Evolutionary conservation across 163 green algal genomes (phyloP), one percentile per base, ranked within the genome.

Genomic region (Chlamydomonas reinhardtii): DNA sequence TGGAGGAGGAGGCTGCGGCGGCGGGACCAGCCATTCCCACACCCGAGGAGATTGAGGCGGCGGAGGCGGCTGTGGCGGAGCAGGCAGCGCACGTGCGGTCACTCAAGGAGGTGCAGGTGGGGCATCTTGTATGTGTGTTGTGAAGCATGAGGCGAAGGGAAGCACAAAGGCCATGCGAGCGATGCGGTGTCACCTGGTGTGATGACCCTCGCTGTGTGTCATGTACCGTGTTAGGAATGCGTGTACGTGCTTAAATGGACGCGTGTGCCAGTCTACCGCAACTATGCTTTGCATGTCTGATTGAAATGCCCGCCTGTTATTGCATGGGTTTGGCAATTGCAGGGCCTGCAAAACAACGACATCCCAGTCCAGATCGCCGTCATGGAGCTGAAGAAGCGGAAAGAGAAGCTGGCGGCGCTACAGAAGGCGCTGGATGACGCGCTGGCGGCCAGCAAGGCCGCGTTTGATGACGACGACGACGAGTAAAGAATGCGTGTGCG

Each of bases 81-180:
- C 89, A 92, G 77, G 90, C 76, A 27, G 83, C 84, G 59, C 48
- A 74, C n/a, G 83, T 93, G 34, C 62, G 90, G 69, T 52, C 73
- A 25, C 83, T 93, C 24, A 93, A 93, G 74, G 90, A 92, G 82
- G 24, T 69, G n/a, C 73, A 91, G 27, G 90, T 88, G 9, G 39
- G 5, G 39, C 39, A 8, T 48, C 5, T 48, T 8, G 39, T 48
- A 8, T 48, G 39, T 48, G 39, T 48, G 39, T 48, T n/a, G n/a
- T n/a, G n/a, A n/a, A n/a, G n/a, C n/a, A n/a, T n/a, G n/a, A n/a
- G n/a, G n/a, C n/a, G n/a, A n/a, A n/a, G n/a, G n/a, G n/a, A n/a
- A n/a, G n/a, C n/a, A n/a, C n/a, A n/a, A n/a, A n/a, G n/a, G n/a
- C n/a, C n/a, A n/a, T n/a, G n/a, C n/a, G n/a, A n/a, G n/a, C n/a